Evolutionary conservation across 1,284 basidiomycete species (phyloP), one percentile per base, ranked within the genome.

Genomic region (Ustilago sp.): DNA sequence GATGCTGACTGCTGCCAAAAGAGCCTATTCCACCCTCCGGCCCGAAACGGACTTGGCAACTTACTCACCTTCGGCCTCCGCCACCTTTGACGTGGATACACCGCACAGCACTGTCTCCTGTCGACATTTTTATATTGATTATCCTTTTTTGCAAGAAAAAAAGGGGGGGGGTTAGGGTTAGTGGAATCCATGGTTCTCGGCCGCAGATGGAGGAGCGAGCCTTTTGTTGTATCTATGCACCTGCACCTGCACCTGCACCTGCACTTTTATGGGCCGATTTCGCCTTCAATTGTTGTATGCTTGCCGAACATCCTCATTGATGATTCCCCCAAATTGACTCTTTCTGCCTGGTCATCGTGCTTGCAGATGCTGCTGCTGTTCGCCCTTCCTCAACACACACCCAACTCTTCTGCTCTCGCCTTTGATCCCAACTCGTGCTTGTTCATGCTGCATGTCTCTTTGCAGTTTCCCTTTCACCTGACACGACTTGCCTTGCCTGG

Each of bases 231-330:
- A 28, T 2, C 23, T 28, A 28, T 28, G 2, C 23, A 28, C 23
- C 23, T 28, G 23, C 23, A 28, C 4, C 35, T 34, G 8, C 36
- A 19, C 19, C 19, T 19, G 19, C 19, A 47, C 50, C 36, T 59
- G 54, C 61, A 50, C 45, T 53, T 45, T 31, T 13, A 50, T 41
- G 63, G 41, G 50, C 64, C 57, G 53, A 60, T 55, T 50, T 48
- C 38, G 53, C 59, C 39, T 56, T 15, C 31, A 45, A 59, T 43
- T 50, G 7, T 36, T 47, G 59, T 54, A 54, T 54, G 51, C 59
- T 61, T 45, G 51, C 59, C 59, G 59, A 61, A 54, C 51, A 54
- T 54, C 31, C 59, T 61, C 50, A 61, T 53, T 39, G 50, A 56
- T 63, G 54, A 36, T 34, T 55, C 53, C 39, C n/a, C 13, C 4